These are phyloP conservation scores for Pleurotus citrinopileatus DNA, from an alignment of 768 basidiomycete species.

Conservation along the genomic window DNA sequence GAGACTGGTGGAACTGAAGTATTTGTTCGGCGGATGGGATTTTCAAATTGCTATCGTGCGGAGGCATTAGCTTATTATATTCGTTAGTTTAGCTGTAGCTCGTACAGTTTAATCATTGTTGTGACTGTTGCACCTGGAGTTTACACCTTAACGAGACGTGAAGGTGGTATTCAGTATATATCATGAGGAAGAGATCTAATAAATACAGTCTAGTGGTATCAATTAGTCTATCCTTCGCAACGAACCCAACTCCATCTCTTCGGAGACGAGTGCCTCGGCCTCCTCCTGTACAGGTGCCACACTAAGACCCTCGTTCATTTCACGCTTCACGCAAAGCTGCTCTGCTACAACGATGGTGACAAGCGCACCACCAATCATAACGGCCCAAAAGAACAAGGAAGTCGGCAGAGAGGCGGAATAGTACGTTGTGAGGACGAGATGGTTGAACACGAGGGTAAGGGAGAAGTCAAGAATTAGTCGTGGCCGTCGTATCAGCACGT, in stretches of 20 bases:
- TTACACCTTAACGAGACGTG: too few relatives aligned
- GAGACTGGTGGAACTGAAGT: slow-evolving; percentile 78
- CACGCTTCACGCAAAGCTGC: slow-evolving; percentile 86
- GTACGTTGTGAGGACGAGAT: slow-evolving; percentile 92
- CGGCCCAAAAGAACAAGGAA: slow-evolving; percentile 89
- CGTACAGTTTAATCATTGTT: background rate
- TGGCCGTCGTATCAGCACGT: slow-evolving; percentile 83
- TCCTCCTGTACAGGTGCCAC: slow-evolving; percentile 47
- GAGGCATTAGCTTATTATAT: slow-evolving; percentile 43
- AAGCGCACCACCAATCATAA: slow-evolving; percentile 69
- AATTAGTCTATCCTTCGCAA: slow-evolving; percentile 39
- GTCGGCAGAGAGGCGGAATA: slow-evolving; percentile 82
- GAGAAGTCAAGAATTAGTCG: slow-evolving; percentile 95
- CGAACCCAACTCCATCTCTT: slow-evolving; percentile 57
- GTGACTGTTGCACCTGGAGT: background rate
- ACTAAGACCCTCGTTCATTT: slow-evolving; percentile 82
- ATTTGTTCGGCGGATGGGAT: slow-evolving; percentile 82
- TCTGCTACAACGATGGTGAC: slow-evolving; percentile 81
- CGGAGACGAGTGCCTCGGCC: slow-evolving; percentile 55
- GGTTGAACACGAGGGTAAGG: slow-evolving; percentile 86
- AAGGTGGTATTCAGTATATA: too few relatives aligned
- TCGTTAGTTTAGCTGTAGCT: background rate
- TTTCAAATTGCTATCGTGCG: slow-evolving; percentile 83
- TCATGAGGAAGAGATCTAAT: background rate
- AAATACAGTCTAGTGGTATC: background rate